Conservation (phyloP, 208 protist genomes). For the Leishmania aethiopica region DNA sequence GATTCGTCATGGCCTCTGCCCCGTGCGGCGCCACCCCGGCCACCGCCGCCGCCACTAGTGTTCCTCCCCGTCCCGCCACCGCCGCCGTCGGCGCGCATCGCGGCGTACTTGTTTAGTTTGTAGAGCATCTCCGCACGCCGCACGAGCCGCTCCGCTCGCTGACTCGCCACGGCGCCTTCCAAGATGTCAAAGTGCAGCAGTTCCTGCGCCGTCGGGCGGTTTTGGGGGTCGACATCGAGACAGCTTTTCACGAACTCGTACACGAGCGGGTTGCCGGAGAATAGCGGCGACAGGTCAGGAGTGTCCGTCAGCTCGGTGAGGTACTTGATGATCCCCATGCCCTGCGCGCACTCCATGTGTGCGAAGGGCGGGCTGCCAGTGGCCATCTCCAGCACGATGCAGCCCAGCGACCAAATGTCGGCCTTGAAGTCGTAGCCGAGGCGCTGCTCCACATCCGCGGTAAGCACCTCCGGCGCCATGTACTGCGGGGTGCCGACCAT, state of each 20-base stretch:
- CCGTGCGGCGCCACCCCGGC: not conserved
- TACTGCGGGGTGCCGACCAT: slow-evolving; percentile 90
- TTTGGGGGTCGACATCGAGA: slow-evolving; percentile 68
- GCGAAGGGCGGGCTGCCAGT: slow-evolving; percentile 80
- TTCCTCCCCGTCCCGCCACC: not conserved
- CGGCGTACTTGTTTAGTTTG: slow-evolving; percentile 80
- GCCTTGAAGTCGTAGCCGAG: slow-evolving; percentile 87
- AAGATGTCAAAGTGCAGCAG: slow-evolving; percentile 77
- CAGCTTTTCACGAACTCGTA: slow-evolving; percentile 82
- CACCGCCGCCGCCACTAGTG: slow-evolving; percentile 2
- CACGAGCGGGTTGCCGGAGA: slow-evolving; percentile 64
- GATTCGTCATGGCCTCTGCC: not conserved
- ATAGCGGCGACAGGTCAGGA: slow-evolving; percentile 77
- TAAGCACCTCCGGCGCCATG: slow-evolving; percentile 93
- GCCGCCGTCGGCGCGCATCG: slow-evolving; percentile 44
- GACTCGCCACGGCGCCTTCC: slow-evolving; percentile 54
- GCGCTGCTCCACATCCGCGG: slow-evolving; percentile 46
- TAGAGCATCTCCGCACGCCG: slow-evolving; percentile 73
- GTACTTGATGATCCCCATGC: slow-evolving; percentile 88
- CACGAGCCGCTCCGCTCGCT: slow-evolving; percentile 57
- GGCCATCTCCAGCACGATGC: slow-evolving; percentile 88
- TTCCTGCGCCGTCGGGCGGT: slow-evolving; percentile 72
- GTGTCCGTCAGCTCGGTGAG: slow-evolving; percentile 73
- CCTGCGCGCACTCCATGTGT: slow-evolving; percentile 65
- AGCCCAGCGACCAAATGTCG: slow-evolving; percentile 92